A percentile compares a stretch with the other conserved stretches of the same genome.
phyloP scores from a whole-genome alignment of 73 alveolate species.

The Tetrahymena malaccensis region DNA sequence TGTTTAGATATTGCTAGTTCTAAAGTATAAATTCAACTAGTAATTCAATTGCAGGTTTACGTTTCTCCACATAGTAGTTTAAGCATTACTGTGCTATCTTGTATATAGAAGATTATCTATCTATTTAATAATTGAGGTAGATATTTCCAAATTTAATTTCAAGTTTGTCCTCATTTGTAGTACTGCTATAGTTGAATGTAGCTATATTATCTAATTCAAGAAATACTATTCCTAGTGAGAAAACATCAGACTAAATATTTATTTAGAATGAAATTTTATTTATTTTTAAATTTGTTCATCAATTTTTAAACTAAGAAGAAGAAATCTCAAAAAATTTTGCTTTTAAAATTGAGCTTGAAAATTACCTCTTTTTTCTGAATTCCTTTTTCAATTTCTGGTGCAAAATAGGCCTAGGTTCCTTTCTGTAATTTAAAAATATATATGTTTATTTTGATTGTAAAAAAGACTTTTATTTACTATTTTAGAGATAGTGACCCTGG shows the following conservation, averaged over 20 bases:
- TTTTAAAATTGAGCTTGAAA: not conserved
- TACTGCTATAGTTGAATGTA: not conserved
- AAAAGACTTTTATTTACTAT: not conserved
- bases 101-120: not conserved
- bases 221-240: not conserved
- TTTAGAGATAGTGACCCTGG: not conserved
- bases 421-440: not conserved
- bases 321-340: not conserved
- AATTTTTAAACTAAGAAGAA: no score
- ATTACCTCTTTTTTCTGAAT: not conserved
- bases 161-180: not conserved
- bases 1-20: not conserved
- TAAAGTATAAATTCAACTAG: not conserved
- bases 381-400: not conserved
- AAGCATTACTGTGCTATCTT: not conserved
- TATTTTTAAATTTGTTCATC: no score
- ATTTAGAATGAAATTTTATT: no score
- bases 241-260: not conserved
- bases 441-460: not conserved
- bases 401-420: not conserved
- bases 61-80: not conserved
- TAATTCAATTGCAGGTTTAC: not conserved
- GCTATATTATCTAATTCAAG: not conserved
- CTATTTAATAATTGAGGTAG: not conserved
- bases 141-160: not conserved